Percentiles rank a stretch among this genome's conserved stretches.
Evolutionary conservation across 2,329 filamentous ascomycete species (phyloP).

Genomic region (Apiospora pterosperma): DNA sequence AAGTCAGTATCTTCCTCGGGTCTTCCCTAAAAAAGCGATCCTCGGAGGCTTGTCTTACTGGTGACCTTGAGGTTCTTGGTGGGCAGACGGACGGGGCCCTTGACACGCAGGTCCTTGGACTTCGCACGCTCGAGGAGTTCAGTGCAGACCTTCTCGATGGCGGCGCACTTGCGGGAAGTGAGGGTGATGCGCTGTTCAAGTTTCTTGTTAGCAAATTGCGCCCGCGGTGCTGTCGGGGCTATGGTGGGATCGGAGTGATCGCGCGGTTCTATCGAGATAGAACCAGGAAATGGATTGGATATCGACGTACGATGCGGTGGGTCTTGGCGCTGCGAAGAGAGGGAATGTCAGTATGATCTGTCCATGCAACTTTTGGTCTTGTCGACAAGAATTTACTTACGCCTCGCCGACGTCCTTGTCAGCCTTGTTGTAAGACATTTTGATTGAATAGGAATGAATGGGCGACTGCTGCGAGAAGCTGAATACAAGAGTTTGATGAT

Average conservation of each 20-base stretch:
- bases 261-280: slow-evolving; percentile 9
- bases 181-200: slow-evolving; percentile 75
- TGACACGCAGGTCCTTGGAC: slow-evolving; percentile 96
- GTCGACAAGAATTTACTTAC: neutral
- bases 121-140: slow-evolving; percentile 99
- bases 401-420: slow-evolving; percentile 92
- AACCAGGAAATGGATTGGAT: neutral
- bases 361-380: neutral
- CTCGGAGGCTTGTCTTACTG: too few relatives aligned
- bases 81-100: slow-evolving; percentile 95
- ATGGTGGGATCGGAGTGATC: slow-evolving; percentile 5
- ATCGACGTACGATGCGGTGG: slow-evolving; percentile 42
- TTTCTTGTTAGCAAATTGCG: neutral
- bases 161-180: slow-evolving; percentile 88
- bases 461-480: neutral
- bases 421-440: slow-evolving; percentile 91
- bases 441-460: slow-evolving; percentile 30
- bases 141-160: slow-evolving; percentile 96
- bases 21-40: too few relatives aligned
- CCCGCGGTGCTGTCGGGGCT: neutral
- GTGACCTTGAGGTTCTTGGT: slow-evolving; percentile 97
- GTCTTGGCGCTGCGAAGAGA: slow-evolving; percentile 31
- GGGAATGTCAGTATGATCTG: neutral
- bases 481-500: slow-evolving; percentile 13
- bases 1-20: too few relatives aligned